Base-by-base conservation (phyloP, 768 basidiomycete species). In the Kwoniella botswanensis region DNA sequence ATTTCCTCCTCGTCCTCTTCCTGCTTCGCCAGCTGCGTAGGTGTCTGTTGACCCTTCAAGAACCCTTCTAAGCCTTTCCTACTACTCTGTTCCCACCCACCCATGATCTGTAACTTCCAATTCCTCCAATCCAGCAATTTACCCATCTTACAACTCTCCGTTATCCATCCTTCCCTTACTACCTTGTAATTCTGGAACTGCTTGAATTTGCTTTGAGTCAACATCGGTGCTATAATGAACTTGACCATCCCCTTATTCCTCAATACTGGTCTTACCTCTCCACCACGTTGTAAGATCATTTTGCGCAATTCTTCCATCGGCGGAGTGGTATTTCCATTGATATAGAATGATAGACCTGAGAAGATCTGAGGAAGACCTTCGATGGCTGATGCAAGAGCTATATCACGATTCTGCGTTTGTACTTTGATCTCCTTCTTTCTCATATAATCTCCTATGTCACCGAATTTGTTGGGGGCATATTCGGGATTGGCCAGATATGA, bases 171-270 rank as follows among this genome's bases (percentile, higher is more conserved):
- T 0, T 94, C 93, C 57, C 86, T 86, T 50, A 91, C 94, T 17
- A 98, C 91, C 81, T 94, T 97, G 91, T 96, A 92, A 53, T 90
- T 83, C 82, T 90, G 88, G 83, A 94, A 98, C 76, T 96, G 94
- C 22, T 88, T 88, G 55, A 93, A 88, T 84, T 98, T 99, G 53
- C 90, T 89, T 0, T 93, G 91, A 0, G 96, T 98, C 55, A 99
- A 87, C 42, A 92, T 91, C 73, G 91, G 91, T 3, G 97, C 96
- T 61, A 99, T 86, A 75, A 99, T 90, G 81, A 61, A 80, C 46
- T 80, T 76, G 12, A 80, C 79, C 70, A 78, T 72, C 26, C 77
- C 77, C 58, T 80, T 80, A 56, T 63, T 78, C 50, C 77, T 24
- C 29, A 80, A 59, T 1, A 77, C 75, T 77, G 22, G 88, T 85